A percentile compares a stretch with the other conserved stretches of the same genome.
Conservation (phyloP, 1,139 yeast genomes). For the Kodamaea suecica region DNA sequence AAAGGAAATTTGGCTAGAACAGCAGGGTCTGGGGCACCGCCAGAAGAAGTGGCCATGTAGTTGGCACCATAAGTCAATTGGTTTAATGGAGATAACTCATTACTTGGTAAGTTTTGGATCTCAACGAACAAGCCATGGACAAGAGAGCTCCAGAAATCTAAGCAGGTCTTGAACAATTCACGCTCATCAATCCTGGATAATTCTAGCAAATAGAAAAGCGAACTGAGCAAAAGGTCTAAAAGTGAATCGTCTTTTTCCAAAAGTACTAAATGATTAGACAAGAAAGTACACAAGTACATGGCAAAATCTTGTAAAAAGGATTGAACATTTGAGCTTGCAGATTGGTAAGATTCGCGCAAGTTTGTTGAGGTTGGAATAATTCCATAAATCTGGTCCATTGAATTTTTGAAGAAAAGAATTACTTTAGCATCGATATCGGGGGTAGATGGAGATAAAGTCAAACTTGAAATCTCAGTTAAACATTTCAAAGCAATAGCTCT, state of each 20-base stretch:
- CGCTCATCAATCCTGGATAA: constrained; percentile 91
- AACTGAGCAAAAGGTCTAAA: constrained; percentile 60
- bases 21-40: constrained; percentile 88
- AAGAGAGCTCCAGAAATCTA: constrained; percentile 89
- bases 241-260: constrained; percentile 63
- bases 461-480: constrained; percentile 81
- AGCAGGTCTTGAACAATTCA: constrained; percentile 89
- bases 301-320: constrained; percentile 95
- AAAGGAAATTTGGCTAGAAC: constrained; percentile 71
- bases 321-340: constrained; percentile 82
- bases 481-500: constrained; percentile 86
- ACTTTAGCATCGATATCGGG: constrained; percentile 67
- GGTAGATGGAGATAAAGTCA: constrained; percentile 41
- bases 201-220: constrained; percentile 79
- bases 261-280: constrained; percentile 69
- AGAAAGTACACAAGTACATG: constrained; percentile 83
- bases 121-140: constrained; percentile 81
- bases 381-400: constrained; percentile 68
- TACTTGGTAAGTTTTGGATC: constrained; percentile 73
- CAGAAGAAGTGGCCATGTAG: constrained; percentile 48
- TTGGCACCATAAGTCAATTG: constrained; percentile 60
- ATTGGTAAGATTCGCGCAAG: constrained; percentile 66
- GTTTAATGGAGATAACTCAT: constrained; percentile 70
- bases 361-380: constrained; percentile 77
- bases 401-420: constrained; percentile 63